These are phyloP conservation scores for Sclerotiophoma versabilis DNA, from an alignment of 2,329 filamentous ascomycete genomes.

Conservation along the genomic window DNA sequence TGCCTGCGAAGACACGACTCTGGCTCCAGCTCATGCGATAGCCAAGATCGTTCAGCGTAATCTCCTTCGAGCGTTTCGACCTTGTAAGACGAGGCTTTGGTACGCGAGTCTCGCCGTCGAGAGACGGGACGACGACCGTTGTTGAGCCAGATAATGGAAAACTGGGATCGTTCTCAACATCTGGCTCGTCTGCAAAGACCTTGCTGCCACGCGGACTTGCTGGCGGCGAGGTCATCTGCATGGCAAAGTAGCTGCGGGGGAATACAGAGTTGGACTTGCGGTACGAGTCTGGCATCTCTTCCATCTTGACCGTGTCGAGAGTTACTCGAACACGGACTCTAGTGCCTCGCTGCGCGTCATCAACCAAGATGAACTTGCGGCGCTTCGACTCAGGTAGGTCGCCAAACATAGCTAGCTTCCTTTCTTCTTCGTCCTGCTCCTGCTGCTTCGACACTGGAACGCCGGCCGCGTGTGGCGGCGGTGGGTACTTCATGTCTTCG, in stretches of 20 bases:
- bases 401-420: conserved; percentile 78
- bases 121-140: conserved; percentile 57
- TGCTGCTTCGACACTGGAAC: conserved; percentile 57
- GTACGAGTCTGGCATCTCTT: conserved; percentile 95
- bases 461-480: conserved; percentile 52
- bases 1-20: conserved; percentile 85
- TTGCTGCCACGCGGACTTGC: conserved; percentile 76
- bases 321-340: conserved; percentile 89
- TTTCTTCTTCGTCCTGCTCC: conserved; percentile 62
- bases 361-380: conserved; percentile 95
- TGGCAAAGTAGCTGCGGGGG: conserved; percentile 88
- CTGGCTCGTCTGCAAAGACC: conserved; percentile 72
- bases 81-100: conserved; percentile 77
- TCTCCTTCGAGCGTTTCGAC: conserved; percentile 76
- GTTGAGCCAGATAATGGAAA: conserved; percentile 53
- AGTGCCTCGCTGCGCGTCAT: conserved; percentile 77
- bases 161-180: conserved; percentile 54
- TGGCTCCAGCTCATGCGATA: conserved; percentile 98
- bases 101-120: conserved; percentile 78
- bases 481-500: conserved; percentile 60
- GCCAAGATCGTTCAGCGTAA: conserved; percentile 90
- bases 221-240: conserved; percentile 88
- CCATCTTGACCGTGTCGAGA: conserved; percentile 91
- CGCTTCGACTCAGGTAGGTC: conserved; percentile 89
- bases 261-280: conserved; percentile 89